These are phyloP conservation scores for Fusarium verrucosum DNA, from an alignment of 2,329 filamentous ascomycete species.

Conservation along the genomic window DNA sequence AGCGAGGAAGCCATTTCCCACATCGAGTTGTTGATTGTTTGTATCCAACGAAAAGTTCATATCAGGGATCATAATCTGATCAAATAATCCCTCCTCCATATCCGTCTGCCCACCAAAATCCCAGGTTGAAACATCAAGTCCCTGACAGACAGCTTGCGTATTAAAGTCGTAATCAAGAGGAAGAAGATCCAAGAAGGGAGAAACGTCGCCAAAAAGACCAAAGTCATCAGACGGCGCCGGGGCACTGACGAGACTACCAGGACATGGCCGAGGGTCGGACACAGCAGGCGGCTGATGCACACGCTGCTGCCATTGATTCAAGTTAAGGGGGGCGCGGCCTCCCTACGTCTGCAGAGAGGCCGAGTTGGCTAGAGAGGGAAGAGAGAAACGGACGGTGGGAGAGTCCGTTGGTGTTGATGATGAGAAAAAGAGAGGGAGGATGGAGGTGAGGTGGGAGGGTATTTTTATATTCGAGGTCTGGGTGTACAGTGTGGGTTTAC, in stretches of 20 bases:
- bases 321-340: conserved; percentile 42
- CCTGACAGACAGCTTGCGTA: conserved; percentile 11
- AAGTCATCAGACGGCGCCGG: conserved; percentile 23
- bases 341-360: conserved; percentile 41
- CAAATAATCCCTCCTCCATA: conserved; percentile 20
- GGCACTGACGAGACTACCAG: conserved; percentile 33
- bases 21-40: conserved; percentile 18
- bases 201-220: conserved; percentile 16
- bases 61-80: conserved; percentile 25
- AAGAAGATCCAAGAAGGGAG: conserved; percentile 35
- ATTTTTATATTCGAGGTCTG: conserved; percentile 31
- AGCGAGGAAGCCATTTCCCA: conserved; percentile 31
- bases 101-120: conserved; percentile 16
- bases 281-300: conserved; percentile 21
- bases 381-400: conserved; percentile 2
- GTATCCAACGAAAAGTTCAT: conserved; percentile 4
- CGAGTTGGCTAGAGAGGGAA: conserved; percentile 20
- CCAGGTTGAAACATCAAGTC: conserved; percentile 20
- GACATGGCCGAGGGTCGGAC: conserved; percentile 21
- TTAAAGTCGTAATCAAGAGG: conserved; percentile 19
- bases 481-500: conserved; percentile 25
- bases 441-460: not conserved
- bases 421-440: conserved; percentile 1
- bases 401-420: conserved; percentile 20
- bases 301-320: conserved; percentile 42